Base-by-base conservation (phyloP, 306 rosid species). In the Quillaja saponaria region DNA sequence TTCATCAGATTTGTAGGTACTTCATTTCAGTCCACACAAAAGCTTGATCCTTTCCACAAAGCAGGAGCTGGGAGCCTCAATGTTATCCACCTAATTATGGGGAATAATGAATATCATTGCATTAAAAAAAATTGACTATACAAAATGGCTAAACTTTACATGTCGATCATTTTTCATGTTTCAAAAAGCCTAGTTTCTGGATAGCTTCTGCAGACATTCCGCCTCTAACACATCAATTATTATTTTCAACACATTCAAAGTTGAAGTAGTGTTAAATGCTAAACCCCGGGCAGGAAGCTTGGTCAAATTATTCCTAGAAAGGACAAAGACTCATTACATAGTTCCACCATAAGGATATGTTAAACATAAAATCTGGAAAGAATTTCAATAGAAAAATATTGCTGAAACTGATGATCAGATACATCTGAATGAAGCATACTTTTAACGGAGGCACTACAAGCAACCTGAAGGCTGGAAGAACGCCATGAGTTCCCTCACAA, bases 401-500 rank as follows among this genome's bases (percentile, higher is more conserved):
- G 19, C 34, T 28, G 49, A 49, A 10, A 48, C 47, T 18, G 6
- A 61, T 57, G 17, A 34, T 55, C 49, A 49, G 52, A 49, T 41
- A 62, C 21, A 66, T 52, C 33, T 46, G 69, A 50, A 71, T 21
- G 39, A 69, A 13, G 19, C 75, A 44, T 71, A 89, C 99, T 90
- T n/a, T 81, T 81, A 55, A 64, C 34, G 6, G 97, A 85, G 73
- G 90, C 95, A 38, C 66, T 62, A 14, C 87, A 96, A 62, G 75
- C 88, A 58, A 87, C 74, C 68, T 75, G 81, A 49, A 90, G 97
- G 96, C 73, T 0, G 99, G 97, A 83, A 94, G 96, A 63, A 80
- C 96, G 16, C 96, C 96, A 69, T 94, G 99, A 16, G 99, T 88
- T 45, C 81, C 99, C 96, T 92, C 99, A 76, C 51, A 73, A 73